These are phyloP conservation scores for Penicillium coffeae DNA, from an alignment of 495 filamentous ascomycete genomes.

Conservation along the genomic window DNA sequence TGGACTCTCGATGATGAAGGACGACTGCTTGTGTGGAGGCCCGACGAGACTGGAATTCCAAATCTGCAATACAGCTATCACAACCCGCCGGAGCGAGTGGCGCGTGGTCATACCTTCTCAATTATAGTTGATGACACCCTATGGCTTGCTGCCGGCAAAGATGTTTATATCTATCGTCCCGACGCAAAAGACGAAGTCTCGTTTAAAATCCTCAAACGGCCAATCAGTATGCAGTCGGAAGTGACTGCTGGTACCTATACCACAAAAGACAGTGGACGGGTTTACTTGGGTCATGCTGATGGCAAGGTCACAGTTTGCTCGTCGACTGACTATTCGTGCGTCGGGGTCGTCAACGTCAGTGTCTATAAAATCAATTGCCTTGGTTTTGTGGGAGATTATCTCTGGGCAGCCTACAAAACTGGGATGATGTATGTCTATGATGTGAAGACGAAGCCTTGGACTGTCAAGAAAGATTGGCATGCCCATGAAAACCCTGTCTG, in stretches of 20 bases:
- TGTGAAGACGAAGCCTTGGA: constrained; percentile 75
- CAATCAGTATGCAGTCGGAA: constrained; percentile 66
- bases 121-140: constrained; percentile 73
- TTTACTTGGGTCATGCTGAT: constrained; percentile 89
- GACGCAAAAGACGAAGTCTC: constrained; percentile 59
- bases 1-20: constrained; percentile 94
- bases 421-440: constrained; percentile 97
- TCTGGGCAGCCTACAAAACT: constrained; percentile 94
- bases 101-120: constrained; percentile 82
- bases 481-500: constrained; percentile 81
- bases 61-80: constrained; percentile 59
- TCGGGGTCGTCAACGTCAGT: constrained; percentile 77
- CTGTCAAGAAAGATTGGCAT: constrained; percentile 87
- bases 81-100: constrained; percentile 65
- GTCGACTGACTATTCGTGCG: constrained; percentile 63
- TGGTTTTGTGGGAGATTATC: constrained; percentile 72
- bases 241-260: constrained; percentile 82
- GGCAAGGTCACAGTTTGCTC: constrained; percentile 94
- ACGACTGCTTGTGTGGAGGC: constrained; percentile 80
- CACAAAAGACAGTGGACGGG: constrained; percentile 68
- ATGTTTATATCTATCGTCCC: constrained; percentile 79
- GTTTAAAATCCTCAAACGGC: constrained; percentile 67
- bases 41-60: constrained; percentile 70
- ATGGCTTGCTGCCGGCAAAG: constrained; percentile 87
- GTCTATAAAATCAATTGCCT: constrained; percentile 94